Evolutionary conservation across 2,329 filamentous ascomycete genomes (phyloP).

Genomic region (Daldinia sp.): DNA sequence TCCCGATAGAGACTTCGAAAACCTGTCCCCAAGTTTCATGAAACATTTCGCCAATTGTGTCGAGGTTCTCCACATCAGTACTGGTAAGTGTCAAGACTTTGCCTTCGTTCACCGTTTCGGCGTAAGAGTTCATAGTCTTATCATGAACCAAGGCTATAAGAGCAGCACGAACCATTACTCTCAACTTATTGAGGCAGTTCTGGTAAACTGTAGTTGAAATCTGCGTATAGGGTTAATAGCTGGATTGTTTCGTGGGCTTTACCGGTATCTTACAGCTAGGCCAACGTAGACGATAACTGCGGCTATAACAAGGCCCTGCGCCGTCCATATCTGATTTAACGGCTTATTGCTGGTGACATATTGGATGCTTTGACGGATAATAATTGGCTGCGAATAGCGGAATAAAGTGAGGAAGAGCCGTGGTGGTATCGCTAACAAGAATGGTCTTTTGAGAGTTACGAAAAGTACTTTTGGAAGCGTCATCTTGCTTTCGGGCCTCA

Average conservation of each 20-base stretch:
- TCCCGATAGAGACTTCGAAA: slow-evolving; percentile 58
- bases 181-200: slow-evolving; percentile 50
- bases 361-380: slow-evolving; percentile 55
- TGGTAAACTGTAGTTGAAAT: slow-evolving; percentile 52
- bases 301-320: slow-evolving; percentile 51
- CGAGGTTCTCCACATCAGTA: slow-evolving; percentile 56
- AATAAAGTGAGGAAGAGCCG: slow-evolving; percentile 56
- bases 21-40: slow-evolving; percentile 59
- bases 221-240: slow-evolving; percentile 39
- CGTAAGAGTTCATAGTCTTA: slow-evolving; percentile 47
- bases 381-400: slow-evolving; percentile 56
- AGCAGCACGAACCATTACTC: slow-evolving; percentile 52
- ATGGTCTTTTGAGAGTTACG: slow-evolving; percentile 47
- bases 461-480: slow-evolving; percentile 52
- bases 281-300: slow-evolving; percentile 54
- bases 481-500: slow-evolving; percentile 41
- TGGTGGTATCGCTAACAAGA: slow-evolving; percentile 52
- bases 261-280: slow-evolving; percentile 51
- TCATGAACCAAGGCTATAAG: slow-evolving; percentile 55
- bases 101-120: slow-evolving; percentile 49
- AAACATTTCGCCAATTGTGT: slow-evolving; percentile 52
- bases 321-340: slow-evolving; percentile 25
- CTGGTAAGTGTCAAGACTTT: slow-evolving; percentile 56
- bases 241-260: not conserved
- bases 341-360: slow-evolving; percentile 45